A percentile compares a stretch with the other conserved stretches of the same genome.
Evolutionary conservation across 306 rosid species (phyloP).

Genomic region (Cucumis melo): DNA sequence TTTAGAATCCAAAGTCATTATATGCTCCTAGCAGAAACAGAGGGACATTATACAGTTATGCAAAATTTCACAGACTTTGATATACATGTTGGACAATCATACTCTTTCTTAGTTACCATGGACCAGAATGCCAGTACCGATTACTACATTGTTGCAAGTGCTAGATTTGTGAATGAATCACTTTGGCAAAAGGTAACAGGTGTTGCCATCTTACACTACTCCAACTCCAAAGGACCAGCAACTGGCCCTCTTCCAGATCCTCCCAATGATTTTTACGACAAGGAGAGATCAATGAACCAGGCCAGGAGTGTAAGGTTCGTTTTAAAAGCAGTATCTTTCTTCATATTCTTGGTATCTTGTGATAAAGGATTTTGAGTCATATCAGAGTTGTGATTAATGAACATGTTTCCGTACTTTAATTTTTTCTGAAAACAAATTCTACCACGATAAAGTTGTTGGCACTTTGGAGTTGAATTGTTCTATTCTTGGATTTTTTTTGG

Average conservation of each 20-base stretch:
- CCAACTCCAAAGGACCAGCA: slow-evolving; percentile 69
- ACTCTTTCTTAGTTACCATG: slow-evolving; percentile 56
- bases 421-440: neutral
- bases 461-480: neutral
- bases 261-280: slow-evolving; percentile 56
- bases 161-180: slow-evolving; percentile 81
- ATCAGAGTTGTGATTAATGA: neutral
- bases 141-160: slow-evolving; percentile 85
- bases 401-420: neutral
- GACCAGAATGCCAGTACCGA: slow-evolving; percentile 90
- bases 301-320: slow-evolving; percentile 71
- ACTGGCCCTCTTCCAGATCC: slow-evolving; percentile 71
- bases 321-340: neutral
- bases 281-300: slow-evolving; percentile 55
- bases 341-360: neutral
- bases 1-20: slow-evolving; percentile 78
- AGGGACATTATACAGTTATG: slow-evolving; percentile 58
- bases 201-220: slow-evolving; percentile 68
- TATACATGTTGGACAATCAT: slow-evolving; percentile 86
- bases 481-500: neutral
- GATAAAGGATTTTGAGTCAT: neutral
- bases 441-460: neutral
- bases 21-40: slow-evolving; percentile 60
- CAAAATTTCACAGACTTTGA: slow-evolving; percentile 55
- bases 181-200: slow-evolving; percentile 79